Percentiles rank a stretch among this genome's conserved stretches.
These are phyloP conservation scores for Bipolaris cookei DNA, from an alignment of 2,329 filamentous ascomycete species.

Conservation along the genomic window DNA sequence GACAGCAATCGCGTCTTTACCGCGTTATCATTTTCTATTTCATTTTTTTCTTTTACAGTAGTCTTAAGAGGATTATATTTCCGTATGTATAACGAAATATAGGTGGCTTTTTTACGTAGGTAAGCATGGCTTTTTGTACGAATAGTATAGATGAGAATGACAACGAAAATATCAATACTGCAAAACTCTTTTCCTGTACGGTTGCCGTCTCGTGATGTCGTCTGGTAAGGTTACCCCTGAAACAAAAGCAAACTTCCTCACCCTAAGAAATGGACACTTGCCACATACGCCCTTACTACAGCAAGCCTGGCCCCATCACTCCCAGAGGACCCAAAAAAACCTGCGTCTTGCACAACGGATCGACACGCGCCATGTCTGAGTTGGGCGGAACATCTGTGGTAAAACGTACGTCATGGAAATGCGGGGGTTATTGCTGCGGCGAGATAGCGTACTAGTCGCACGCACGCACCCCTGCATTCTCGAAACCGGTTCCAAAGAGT, in stretches of 20 bases:
- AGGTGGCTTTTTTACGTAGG: no score
- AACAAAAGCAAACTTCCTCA: no score
- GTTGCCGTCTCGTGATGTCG: no score
- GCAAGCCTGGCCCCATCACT: not conserved
- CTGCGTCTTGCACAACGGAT: slow-evolving; percentile 5
- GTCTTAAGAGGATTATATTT: no score
- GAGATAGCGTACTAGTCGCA: not conserved
- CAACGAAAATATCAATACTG: not conserved
- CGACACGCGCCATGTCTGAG: slow-evolving; percentile 10
- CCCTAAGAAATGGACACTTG: no score
- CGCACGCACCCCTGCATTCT: slow-evolving; percentile 16
- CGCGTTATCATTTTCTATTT: not conserved
- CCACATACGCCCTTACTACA: not conserved
- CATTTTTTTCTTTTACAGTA: not conserved
- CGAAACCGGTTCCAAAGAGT: slow-evolving; percentile 34
- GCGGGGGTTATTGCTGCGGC: not conserved
- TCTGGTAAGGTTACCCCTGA: no score
- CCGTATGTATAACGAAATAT: slow-evolving; percentile 3
- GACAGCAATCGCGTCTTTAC: not conserved
- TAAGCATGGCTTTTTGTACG: slow-evolving; percentile 4
- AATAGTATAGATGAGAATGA: slow-evolving; percentile 6
- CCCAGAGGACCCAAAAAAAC: not conserved
- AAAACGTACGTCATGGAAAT: slow-evolving; percentile 38
- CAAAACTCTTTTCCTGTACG: not conserved
- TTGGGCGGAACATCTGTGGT: slow-evolving; percentile 17